Base-by-base conservation (phyloP, 2,329 filamentous ascomycete species). In the Botrytis aclada region DNA sequence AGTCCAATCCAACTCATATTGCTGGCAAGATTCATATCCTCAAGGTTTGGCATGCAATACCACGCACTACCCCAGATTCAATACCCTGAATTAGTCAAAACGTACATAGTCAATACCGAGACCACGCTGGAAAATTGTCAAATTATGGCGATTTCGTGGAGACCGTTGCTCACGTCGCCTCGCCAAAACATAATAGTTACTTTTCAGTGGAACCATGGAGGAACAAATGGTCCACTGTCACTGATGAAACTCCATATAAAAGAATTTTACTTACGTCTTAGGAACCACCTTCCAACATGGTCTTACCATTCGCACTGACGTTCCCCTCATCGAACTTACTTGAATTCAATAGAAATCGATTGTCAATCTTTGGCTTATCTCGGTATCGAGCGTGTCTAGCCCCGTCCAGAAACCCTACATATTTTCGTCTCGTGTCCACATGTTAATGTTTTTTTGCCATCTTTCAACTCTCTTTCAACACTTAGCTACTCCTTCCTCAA, bases 281-380 rank as follows among this genome's bases (percentile, higher is more conserved):
- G 29, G 62, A 72, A 72, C 70, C 62, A 56, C 45, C 41, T 67
- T 32, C 16, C 32, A 72, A 58, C 70, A 41, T 54, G 70, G 45
- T 66, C 37, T 39, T 72, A 25, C 47, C 47, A 58, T 47, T 67
- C 22, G 37, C 66, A 43, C 54, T 54, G 22, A 34, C 51, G 41
- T 25, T 34, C 66, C 47, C 66, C 66, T 69, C 47, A n/a, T 69
- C 12, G 16, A 43, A 60, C n/a, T 69, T 69, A 69, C 70, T 34
- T 67, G 45, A 64, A 71, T 63, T 56, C 41, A 70, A 60, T 39
- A 62, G 70, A 67, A 72, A 67, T 65, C 39, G 29, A 47, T 71
- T 71, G 47, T 67, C 66, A 67, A 72, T 72, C 45, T 51, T 58
- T 56, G n/a, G 22, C 70, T 65, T 72, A 72, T 72, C 70, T 72